Percentiles rank a stretch among this genome's conserved stretches.
phyloP scores from a whole-genome alignment of 441 rosid genomes.

The Erysimum pusillum region DNA sequence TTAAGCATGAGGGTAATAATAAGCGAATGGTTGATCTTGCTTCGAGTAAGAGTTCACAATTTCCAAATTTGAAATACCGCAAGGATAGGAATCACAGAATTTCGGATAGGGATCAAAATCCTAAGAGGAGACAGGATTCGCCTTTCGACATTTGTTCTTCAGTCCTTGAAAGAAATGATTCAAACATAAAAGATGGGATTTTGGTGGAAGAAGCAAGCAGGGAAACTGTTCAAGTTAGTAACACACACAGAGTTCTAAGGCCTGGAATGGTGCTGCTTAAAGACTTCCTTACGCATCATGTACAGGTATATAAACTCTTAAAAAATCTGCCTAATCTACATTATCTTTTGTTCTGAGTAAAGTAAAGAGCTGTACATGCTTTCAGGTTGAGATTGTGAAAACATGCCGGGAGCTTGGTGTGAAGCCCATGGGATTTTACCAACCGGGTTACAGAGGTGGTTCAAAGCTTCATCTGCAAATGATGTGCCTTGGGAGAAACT shows the following conservation, averaged over 20 bases:
- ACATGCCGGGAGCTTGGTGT: conserved; percentile 50
- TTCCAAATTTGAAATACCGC: not conserved
- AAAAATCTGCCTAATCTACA: not conserved
- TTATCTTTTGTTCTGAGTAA: not conserved
- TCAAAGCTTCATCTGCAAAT: conserved; percentile 52
- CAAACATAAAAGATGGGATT: not conserved
- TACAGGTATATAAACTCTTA: conserved; percentile 50
- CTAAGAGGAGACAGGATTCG: conserved; percentile 2
- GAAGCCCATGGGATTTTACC: conserved; percentile 53
- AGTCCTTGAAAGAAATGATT: not conserved
- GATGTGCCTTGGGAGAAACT: conserved; percentile 60
- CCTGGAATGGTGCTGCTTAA: conserved; percentile 72
- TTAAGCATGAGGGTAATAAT: conserved; percentile 8
- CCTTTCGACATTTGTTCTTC: conserved; percentile 57
- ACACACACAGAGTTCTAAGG: conserved; percentile 46
- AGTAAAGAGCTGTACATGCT: not conserved
- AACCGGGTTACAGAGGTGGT: conserved; percentile 53
- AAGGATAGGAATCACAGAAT: not conserved
- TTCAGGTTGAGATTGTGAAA: conserved; percentile 53
- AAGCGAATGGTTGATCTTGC: conserved; percentile 31
- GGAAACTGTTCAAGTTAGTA: not conserved
- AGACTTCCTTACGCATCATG: conserved; percentile 44
- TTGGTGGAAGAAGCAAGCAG: conserved; percentile 3
- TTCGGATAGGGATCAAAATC: not conserved
- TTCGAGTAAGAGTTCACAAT: not conserved